These are phyloP conservation scores for Plasmodium chabaudi DNA, from an alignment of 169 alveolate genomes.

Conservation along the genomic window DNA sequence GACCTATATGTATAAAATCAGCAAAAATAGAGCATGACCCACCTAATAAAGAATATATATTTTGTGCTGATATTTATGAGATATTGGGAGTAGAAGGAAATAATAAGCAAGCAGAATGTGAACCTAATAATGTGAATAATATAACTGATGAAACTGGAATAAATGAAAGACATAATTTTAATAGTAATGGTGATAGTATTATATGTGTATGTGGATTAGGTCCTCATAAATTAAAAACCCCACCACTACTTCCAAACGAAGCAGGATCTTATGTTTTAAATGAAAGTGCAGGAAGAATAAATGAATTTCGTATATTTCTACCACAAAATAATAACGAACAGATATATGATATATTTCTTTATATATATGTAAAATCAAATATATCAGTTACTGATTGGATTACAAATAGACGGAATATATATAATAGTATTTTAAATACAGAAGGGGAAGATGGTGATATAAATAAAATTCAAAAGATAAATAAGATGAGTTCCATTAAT, in stretches of 20 bases:
- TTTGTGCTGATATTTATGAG: conserved; percentile 68
- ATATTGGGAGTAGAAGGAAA: conserved; percentile 24
- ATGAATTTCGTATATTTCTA: conserved; percentile 81
- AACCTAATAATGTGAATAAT: not conserved
- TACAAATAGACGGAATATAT: conserved; percentile 18
- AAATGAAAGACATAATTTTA: conserved; percentile 3
- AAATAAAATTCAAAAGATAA: not conserved
- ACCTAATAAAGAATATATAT: conserved; percentile 54
- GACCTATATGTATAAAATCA: conserved; percentile 77
- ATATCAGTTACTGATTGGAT: conserved; percentile 79
- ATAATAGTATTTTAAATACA: conserved; percentile 13
- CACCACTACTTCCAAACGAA: conserved; percentile 71
- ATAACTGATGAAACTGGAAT: too few relatives aligned
- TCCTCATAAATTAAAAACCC: conserved; percentile 71
- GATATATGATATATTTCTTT: conserved; percentile 81
- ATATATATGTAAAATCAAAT: conserved; percentile 76
- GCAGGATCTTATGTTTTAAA: conserved; percentile 84
- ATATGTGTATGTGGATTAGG: conserved; percentile 83
- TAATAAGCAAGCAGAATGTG: conserved; percentile 7
- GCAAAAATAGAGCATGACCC: conserved; percentile 49
- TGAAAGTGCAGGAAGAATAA: conserved; percentile 86
- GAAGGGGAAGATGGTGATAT: conserved; percentile 24
- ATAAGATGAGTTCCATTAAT: conserved; percentile 60
- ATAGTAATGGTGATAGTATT: conserved; percentile 60
- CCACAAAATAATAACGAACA: conserved; percentile 82